phyloP scores from a whole-genome alignment of 2,329 filamentous ascomycete genomes.

The Corynespora cassiicola region DNA sequence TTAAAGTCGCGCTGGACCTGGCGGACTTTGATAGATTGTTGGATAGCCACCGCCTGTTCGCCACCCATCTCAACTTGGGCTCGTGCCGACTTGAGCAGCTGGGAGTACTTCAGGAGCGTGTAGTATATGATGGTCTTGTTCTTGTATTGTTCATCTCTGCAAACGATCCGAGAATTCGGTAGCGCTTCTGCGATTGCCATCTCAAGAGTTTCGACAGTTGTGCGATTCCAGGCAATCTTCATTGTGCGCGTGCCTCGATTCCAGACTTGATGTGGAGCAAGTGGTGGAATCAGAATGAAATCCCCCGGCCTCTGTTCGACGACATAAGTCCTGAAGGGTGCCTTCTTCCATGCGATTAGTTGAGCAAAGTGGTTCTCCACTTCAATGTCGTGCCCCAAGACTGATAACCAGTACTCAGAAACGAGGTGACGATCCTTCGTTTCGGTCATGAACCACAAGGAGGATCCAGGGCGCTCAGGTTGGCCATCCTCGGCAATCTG shows the following conservation, averaged over 20 bases:
- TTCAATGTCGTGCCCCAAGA: constrained; percentile 94
- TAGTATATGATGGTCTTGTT: constrained; percentile 96
- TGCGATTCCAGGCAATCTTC: constrained; percentile 98
- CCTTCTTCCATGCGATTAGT: constrained; percentile 92
- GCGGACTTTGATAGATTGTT: constrained; percentile 60
- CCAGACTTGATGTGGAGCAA: constrained; percentile 98
- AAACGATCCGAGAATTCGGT: constrained; percentile 87
- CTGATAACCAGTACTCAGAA: constrained; percentile 91
- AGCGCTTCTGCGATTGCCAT: constrained; percentile 86
- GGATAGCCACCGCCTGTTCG: constrained; percentile 44
- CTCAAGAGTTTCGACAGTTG: constrained; percentile 88
- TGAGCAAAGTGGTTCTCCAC: constrained; percentile 97
- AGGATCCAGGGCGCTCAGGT: constrained; percentile 77
- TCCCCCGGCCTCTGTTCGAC: constrained; percentile 91
- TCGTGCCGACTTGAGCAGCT: constrained; percentile 64
- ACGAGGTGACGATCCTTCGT: constrained; percentile 89
- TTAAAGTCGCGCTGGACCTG: constrained; percentile 86
- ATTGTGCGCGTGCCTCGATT: constrained; percentile 94
- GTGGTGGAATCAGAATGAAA: constrained; percentile 89
- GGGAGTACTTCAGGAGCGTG: constrained; percentile 79
- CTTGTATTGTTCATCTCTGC: constrained; percentile 97
- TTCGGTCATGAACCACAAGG: constrained; percentile 99
- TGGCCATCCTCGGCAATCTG: constrained; percentile 72
- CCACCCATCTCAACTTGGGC: constrained; percentile 57
- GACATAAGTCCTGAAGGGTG: constrained; percentile 89